Percentiles rank a stretch among this genome's conserved stretches.
These are phyloP conservation scores for Talaromyces atroroseus DNA, from an alignment of 2,329 filamentous ascomycete genomes.

Conservation along the genomic window DNA sequence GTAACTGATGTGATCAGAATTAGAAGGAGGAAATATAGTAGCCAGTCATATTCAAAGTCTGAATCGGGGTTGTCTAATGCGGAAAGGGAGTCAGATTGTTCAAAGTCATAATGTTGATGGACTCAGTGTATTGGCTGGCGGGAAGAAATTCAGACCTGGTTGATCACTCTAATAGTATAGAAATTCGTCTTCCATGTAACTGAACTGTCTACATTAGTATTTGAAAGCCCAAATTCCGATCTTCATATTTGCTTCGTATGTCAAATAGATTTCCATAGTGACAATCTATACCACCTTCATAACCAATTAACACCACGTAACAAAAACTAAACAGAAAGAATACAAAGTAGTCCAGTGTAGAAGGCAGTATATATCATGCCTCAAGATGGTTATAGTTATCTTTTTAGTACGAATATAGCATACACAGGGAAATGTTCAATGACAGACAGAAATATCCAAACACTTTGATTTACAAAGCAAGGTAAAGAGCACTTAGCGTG, in stretches of 20 bases:
- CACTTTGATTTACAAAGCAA: conserved; percentile 42
- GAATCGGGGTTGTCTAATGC: not conserved
- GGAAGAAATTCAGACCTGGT: too few species aligned
- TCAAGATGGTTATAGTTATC: not conserved
- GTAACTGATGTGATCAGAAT: not conserved
- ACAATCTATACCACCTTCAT: not conserved
- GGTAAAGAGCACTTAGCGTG: conserved; percentile 42
- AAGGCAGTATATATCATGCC: not conserved
- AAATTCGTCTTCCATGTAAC: not conserved
- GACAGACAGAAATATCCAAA: conserved; percentile 21
- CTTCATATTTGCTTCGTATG: not conserved
- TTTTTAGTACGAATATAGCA: conserved; percentile 4
- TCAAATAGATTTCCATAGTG: not conserved
- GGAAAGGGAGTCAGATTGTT: not conserved
- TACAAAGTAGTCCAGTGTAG: not conserved
- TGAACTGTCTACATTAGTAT: not conserved
- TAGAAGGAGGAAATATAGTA: not conserved
- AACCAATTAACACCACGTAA: not conserved
- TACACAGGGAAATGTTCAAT: conserved; percentile 22
- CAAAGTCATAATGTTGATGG: not conserved
- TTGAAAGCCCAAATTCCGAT: not conserved
- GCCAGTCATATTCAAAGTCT: not conserved
- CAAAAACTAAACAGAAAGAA: not conserved
- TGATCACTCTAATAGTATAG: not conserved
- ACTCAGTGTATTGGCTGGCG: not conserved